Conservation (phyloP, 2,329 filamentous ascomycete genomes). For the Mariannaea sp. region DNA sequence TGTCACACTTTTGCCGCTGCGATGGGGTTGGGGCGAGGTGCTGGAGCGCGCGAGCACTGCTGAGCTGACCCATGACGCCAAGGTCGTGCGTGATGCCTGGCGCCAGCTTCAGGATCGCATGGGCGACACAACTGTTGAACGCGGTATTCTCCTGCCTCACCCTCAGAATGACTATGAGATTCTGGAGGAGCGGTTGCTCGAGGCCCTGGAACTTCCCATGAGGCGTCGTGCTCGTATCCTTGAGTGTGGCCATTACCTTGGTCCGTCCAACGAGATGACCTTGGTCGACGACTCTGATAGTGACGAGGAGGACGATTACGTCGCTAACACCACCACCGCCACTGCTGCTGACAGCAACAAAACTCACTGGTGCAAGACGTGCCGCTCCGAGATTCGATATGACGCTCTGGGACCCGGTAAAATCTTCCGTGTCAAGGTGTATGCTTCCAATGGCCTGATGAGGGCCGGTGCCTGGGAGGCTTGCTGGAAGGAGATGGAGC, state of each 20-base stretch:
- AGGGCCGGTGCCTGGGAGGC: slow-evolving; percentile 88
- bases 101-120: slow-evolving; percentile 71
- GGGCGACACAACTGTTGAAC: slow-evolving; percentile 72
- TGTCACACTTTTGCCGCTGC: slow-evolving; percentile 73
- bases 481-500: slow-evolving; percentile 97
- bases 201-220: slow-evolving; percentile 72
- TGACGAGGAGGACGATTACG: slow-evolving; percentile 48
- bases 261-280: slow-evolving; percentile 57
- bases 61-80: slow-evolving; percentile 52
- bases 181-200: slow-evolving; percentile 76
- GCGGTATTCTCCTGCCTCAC: slow-evolving; percentile 76
- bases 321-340: too few relatives aligned
- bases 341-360: slow-evolving; percentile 31
- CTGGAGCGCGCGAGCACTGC: slow-evolving; percentile 50
- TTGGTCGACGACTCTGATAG: slow-evolving; percentile 51
- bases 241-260: slow-evolving; percentile 77
- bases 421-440: slow-evolving; percentile 82
- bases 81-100: slow-evolving; percentile 65
- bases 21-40: slow-evolving; percentile 66
- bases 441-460: slow-evolving; percentile 95
- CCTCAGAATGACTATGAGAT: slow-evolving; percentile 81
- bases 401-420: slow-evolving; percentile 59
- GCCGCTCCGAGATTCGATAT: slow-evolving; percentile 58
- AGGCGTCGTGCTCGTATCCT: slow-evolving; percentile 69
- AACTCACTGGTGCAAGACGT: slow-evolving; percentile 62